These are phyloP conservation scores for Seiridium unicorne DNA, from an alignment of 2,329 filamentous ascomycete species.

Conservation along the genomic window DNA sequence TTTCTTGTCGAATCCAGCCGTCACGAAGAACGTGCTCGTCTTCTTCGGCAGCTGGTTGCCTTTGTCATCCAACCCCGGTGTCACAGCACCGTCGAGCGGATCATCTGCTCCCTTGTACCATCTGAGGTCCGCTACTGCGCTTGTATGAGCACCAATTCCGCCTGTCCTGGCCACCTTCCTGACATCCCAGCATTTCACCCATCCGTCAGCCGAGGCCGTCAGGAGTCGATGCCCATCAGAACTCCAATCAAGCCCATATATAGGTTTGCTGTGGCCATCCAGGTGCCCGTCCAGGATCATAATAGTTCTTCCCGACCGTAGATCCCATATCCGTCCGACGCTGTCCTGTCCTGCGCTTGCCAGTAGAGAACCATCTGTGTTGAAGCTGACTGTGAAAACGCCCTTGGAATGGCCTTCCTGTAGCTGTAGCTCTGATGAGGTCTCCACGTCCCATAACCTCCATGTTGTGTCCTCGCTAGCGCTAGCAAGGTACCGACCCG, in stretches of 20 bases:
- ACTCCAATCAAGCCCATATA: slow-evolving; percentile 91
- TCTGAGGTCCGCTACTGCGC: slow-evolving; percentile 85
- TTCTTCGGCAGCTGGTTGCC: slow-evolving; percentile 74
- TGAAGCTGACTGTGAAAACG: slow-evolving; percentile 88
- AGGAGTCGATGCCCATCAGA: slow-evolving; percentile 88
- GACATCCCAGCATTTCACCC: slow-evolving; percentile 97
- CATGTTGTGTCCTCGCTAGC: slow-evolving; percentile 96
- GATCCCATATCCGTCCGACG: slow-evolving; percentile 92
- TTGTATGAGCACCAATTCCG: slow-evolving; percentile 85
- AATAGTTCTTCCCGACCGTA: slow-evolving; percentile 86
- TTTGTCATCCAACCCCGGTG: slow-evolving; percentile 62
- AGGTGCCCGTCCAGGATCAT: slow-evolving; percentile 93
- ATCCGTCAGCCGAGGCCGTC: slow-evolving; percentile 90
- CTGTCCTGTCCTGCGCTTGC: slow-evolving; percentile 93
- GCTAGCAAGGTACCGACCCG: slow-evolving; percentile 83
- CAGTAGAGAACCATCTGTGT: slow-evolving; percentile 83
- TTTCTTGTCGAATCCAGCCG: slow-evolving; percentile 88
- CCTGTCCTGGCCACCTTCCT: slow-evolving; percentile 82
- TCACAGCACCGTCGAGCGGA: slow-evolving; percentile 54
- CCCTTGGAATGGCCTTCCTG: slow-evolving; percentile 95
- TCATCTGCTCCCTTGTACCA: slow-evolving; percentile 92
- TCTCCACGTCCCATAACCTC: slow-evolving; percentile 93
- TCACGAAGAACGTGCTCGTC: slow-evolving; percentile 87
- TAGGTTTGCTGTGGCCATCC: slow-evolving; percentile 80
- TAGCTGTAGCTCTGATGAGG: slow-evolving; percentile 76